Evolutionary conservation across 2,329 filamentous ascomycete species (phyloP).

Genomic region (Ophiostoma novo-ulmi): DNA sequence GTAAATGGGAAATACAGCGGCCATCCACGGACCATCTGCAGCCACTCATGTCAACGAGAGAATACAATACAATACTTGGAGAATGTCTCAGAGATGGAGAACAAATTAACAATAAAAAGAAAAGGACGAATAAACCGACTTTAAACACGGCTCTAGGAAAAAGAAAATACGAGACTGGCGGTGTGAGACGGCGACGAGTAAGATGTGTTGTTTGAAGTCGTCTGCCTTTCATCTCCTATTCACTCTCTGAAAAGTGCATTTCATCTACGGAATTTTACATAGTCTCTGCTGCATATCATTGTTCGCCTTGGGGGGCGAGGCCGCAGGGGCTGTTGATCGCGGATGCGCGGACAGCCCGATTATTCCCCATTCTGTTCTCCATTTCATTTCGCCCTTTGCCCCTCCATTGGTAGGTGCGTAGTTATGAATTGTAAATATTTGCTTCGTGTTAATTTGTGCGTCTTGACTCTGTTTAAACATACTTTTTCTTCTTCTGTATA

Average conservation of each 20-base stretch:
- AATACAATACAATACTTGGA: not conserved
- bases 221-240: not conserved
- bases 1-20: not conserved
- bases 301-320: conserved; percentile 7
- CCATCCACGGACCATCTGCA: not conserved
- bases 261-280: too few species aligned
- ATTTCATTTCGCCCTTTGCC: not conserved
- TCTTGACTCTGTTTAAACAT: not conserved
- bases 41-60: conserved; percentile 4
- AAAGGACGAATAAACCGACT: not conserved
- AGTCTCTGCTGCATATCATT: not conserved
- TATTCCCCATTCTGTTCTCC: not conserved
- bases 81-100: not conserved
- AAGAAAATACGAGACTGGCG: not conserved
- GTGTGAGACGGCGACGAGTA: conserved; percentile 13
- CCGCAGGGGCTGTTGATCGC: conserved; percentile 9
- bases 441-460: not conserved
- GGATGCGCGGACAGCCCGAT: conserved; percentile 10
- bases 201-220: not conserved
- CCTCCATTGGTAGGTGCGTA: not conserved
- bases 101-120: not conserved
- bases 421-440: not conserved
- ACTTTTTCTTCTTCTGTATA: not conserved
- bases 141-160: not conserved
- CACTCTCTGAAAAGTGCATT: not conserved